Conservation (phyloP, 495 filamentous ascomycete genomes). For the Thozetella sp. region DNA sequence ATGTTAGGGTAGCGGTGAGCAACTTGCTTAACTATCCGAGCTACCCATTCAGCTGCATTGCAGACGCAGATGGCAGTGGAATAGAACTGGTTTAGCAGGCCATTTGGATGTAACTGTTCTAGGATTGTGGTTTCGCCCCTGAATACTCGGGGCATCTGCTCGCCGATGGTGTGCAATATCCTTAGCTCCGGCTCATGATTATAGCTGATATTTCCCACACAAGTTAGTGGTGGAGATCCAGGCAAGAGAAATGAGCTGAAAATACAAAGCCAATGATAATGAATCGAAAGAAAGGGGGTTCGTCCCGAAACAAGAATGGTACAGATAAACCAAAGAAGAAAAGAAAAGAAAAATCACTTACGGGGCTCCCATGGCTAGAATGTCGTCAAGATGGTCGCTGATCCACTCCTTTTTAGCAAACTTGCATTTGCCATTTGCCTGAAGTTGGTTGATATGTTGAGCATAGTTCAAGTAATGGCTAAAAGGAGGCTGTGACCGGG, state of each 20-base stretch:
- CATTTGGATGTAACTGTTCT: constrained; percentile 32
- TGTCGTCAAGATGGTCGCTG: constrained; percentile 29
- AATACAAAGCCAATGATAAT: too few relatives aligned
- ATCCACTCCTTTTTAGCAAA: constrained; percentile 26
- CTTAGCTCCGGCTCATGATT: constrained; percentile 9
- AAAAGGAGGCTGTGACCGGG: neutral
- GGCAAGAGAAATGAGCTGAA: too few relatives aligned
- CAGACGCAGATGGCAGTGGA: constrained; percentile 6
- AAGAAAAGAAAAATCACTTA: neutral
- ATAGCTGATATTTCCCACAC: constrained; percentile 5
- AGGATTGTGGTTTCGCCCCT: constrained; percentile 33
- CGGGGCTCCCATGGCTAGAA: constrained; percentile 5
- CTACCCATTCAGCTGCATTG: constrained; percentile 6
- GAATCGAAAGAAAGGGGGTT: too few relatives aligned
- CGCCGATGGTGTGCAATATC: constrained; percentile 24
- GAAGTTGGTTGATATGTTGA: neutral
- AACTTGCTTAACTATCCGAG: constrained; percentile 25
- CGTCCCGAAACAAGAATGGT: too few relatives aligned
- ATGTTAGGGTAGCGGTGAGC: constrained; percentile 34
- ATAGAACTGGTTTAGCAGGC: constrained; percentile 37
- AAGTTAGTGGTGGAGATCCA: too few relatives aligned
- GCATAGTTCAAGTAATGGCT: neutral
- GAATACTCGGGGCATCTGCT: constrained; percentile 28
- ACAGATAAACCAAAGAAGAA: neutral
- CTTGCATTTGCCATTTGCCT: constrained; percentile 8